These are phyloP conservation scores for Podila epicladia DNA, from an alignment of 192 early-diverging fungal genomes.

Conservation along the genomic window DNA sequence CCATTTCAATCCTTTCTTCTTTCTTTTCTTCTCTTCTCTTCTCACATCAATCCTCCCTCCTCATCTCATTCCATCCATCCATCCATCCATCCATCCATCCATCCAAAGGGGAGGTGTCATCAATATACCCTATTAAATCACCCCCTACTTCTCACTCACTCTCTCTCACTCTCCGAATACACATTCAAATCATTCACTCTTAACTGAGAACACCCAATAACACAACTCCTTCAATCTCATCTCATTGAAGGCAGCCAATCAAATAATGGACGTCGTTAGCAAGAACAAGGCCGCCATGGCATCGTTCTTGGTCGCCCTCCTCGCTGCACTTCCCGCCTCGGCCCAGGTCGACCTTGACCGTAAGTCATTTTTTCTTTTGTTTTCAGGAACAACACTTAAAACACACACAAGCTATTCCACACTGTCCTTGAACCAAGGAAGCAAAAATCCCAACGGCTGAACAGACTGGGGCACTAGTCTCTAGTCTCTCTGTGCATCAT, in stretches of 20 bases:
- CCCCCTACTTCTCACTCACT: neutral
- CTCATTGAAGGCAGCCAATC: constrained; percentile 7
- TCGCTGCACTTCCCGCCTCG: constrained; percentile 33
- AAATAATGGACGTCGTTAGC: constrained; percentile 35
- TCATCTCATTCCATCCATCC: constrained; percentile 1
- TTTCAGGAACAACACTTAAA: neutral
- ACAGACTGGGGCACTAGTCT: too few relatives aligned
- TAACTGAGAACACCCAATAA: neutral
- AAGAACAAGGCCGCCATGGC: constrained; percentile 50
- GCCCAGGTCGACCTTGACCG: constrained; percentile 25
- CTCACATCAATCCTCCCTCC: constrained; percentile 8
- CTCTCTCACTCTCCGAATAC: neutral
- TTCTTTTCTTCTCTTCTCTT: constrained; percentile 1
- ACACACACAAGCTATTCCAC: neutral
- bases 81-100: neutral
- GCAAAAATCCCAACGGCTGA: too few relatives aligned
- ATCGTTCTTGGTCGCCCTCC: constrained; percentile 39
- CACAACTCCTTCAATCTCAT: neutral
- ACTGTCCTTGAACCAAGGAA: neutral
- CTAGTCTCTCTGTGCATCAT: too few relatives aligned
- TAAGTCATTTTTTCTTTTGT: constrained; percentile 13
- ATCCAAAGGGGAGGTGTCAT: neutral
- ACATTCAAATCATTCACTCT: neutral
- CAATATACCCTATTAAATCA: neutral
- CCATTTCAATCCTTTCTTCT: neutral